Base-by-base conservation (phyloP, 768 basidiomycete genomes). In the Mycena alexandri region DNA sequence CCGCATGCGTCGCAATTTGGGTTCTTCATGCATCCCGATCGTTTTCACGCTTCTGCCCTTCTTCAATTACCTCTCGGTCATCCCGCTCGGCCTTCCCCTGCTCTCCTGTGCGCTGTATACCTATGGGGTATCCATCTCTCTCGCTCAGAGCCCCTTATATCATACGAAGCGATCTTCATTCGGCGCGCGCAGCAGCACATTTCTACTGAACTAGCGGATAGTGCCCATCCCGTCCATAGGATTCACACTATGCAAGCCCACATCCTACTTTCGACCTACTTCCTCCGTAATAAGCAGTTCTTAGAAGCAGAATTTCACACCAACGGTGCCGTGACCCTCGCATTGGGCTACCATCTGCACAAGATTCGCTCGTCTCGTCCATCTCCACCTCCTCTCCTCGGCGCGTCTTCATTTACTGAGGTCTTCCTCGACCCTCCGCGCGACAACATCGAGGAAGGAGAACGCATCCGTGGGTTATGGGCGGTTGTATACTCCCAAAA, bases 401-500 rank as follows among this genome's bases (percentile, higher is more conserved):
- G 68, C 24, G 64, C 57, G 3, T 34, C 71, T 29, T 46, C 42
- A 3, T 57, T 44, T 4, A n/a, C 48, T 5, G 72, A 70, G 38
- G 44, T 54, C 2, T 67, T 65, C 36, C 61, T 47, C 9, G 54
- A 57, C 19, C 69, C 72, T 0, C 68, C 72, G 13, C 62, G 61
- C 34, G 71, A 73, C 46, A 52, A 41, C 11, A 57, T 72, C 25
- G 74, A 75, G 46, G 72, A 75, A 47, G 71, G 70, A 0, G 72
- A 75, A 43, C 68, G 67, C 12, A 73, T 75, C 53, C 68, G 71
- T 46, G 74, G 61, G 1, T 75, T 75, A 56, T 75, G 74, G 74
- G 53, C 60, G 2, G 63, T 73, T 12, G 68, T 73, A 19, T 72
- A 24, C 48, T 50, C 48, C 8, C 67, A 72, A 41, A 69, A 69